Percentiles rank a stretch among this genome's conserved stretches.
These are phyloP conservation scores for Domatiomyces catenatus DNA, from an alignment of 2,329 filamentous ascomycete species.

Conservation along the genomic window DNA sequence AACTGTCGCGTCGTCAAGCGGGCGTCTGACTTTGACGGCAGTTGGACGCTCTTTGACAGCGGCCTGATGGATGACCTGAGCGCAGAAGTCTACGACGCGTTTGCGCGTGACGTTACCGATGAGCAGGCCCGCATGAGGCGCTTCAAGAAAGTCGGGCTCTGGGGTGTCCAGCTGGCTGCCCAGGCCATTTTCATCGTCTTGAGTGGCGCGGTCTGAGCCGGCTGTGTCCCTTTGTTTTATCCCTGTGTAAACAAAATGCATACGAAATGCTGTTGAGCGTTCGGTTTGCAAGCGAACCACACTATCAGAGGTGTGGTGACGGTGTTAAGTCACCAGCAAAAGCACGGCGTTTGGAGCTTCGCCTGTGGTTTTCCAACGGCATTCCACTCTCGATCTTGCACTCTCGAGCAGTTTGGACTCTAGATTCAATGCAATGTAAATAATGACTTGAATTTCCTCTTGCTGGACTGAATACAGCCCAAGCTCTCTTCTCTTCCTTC, in stretches of 20 bases:
- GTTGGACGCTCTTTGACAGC: slow-evolving; percentile 88
- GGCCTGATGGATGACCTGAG: slow-evolving; percentile 87
- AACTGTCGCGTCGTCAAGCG: slow-evolving; percentile 88
- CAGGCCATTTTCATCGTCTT: slow-evolving; percentile 81
- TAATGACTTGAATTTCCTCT: neutral
- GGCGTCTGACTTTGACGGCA: slow-evolving; percentile 77
- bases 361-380: neutral
- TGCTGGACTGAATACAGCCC: neutral
- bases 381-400: neutral
- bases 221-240: neutral
- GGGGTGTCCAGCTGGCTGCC: slow-evolving; percentile 81
- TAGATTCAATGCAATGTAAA: slow-evolving; percentile 1
- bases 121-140: slow-evolving; percentile 71
- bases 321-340: neutral
- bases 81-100: slow-evolving; percentile 82
- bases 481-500: neutral
- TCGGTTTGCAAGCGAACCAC: too few relatives aligned
- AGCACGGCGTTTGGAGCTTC: neutral
- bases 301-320: neutral
- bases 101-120: slow-evolving; percentile 79
- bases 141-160: slow-evolving; percentile 90
- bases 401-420: neutral
- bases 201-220: slow-evolving; percentile 20
- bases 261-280: neutral
- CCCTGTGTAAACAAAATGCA: neutral